phyloP scores from a whole-genome alignment of 1,284 basidiomycete species.

The Apiotrichum sp. region DNA sequence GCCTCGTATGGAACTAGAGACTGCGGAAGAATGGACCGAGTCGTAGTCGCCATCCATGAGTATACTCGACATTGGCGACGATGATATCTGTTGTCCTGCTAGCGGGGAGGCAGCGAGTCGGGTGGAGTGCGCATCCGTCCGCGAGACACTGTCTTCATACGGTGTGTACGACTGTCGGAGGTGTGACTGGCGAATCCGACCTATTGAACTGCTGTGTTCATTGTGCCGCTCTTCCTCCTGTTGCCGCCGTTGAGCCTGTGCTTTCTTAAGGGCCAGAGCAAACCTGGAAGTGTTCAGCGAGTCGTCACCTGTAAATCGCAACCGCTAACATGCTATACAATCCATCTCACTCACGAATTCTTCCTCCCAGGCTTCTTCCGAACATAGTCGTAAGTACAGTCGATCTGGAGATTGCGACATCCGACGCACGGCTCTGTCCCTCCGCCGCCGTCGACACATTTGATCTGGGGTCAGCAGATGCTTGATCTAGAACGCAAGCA shows the following conservation, averaged over 20 bases:
- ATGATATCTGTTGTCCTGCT: neutral
- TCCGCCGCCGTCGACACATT: constrained; percentile 26
- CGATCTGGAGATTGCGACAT: constrained; percentile 35
- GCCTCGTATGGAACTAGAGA: too few relatives aligned
- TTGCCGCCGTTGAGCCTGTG: neutral
- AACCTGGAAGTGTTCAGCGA: neutral
- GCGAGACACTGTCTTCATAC: neutral
- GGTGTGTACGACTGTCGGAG: constrained; percentile 3
- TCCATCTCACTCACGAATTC: constrained; percentile 30
- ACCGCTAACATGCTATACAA: too few relatives aligned
- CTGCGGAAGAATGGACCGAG: too few relatives aligned
- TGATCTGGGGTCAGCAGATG: constrained; percentile 24
- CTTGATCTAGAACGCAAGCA: neutral
- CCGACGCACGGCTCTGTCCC: constrained; percentile 30
- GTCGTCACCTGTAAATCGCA: too few relatives aligned
- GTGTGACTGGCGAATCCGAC: neutral
- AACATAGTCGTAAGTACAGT: constrained; percentile 41
- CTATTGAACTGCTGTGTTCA: neutral
- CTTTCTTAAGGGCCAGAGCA: constrained; percentile 9
- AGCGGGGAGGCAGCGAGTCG: neutral
- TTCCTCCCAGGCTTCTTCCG: constrained; percentile 44
- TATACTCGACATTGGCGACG: neutral
- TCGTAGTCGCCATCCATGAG: too few relatives aligned
- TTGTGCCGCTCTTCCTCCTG: neutral
- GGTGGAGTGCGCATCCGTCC: neutral